Evolutionary conservation across 371 early-diverging fungal species (phyloP).

Genomic region (Coemansia sp.): DNA sequence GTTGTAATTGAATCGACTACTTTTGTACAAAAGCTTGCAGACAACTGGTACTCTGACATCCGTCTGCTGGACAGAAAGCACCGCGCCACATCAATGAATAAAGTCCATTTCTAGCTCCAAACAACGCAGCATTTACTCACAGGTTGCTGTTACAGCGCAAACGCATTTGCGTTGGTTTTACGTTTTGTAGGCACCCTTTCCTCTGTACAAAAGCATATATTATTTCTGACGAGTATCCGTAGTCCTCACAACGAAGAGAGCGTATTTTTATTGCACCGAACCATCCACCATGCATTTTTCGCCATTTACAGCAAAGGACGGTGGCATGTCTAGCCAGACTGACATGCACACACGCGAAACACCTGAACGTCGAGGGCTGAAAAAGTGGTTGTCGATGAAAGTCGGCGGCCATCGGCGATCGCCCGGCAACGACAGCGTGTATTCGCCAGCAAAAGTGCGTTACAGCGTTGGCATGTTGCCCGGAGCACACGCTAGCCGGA

Average conservation of each 20-base stretch:
- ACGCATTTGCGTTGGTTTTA: not conserved
- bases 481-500: not conserved
- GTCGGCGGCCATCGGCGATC: slow-evolving; percentile 7
- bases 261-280: not conserved
- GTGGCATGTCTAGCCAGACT: not conserved
- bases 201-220: not conserved
- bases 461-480: slow-evolving; percentile 3
- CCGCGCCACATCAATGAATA: slow-evolving; percentile 6
- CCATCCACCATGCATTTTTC: slow-evolving; percentile 7
- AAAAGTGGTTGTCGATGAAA: slow-evolving; percentile 39
- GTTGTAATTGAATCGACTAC: not conserved
- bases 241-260: not conserved
- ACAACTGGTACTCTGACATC: not conserved
- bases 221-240: not conserved
- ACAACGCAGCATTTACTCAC: not conserved
- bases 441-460: not conserved
- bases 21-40: not conserved
- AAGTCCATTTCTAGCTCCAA: not conserved
- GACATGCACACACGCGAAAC: not conserved
- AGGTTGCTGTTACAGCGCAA: not conserved
- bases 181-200: not conserved
- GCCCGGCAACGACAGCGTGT: not conserved
- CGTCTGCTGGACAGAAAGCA: not conserved
- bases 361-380: slow-evolving; percentile 14
- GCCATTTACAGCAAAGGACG: slow-evolving; percentile 4